These are phyloP conservation scores for Aspergillus baeticus DNA, from an alignment of 495 filamentous ascomycete genomes.

Conservation along the genomic window DNA sequence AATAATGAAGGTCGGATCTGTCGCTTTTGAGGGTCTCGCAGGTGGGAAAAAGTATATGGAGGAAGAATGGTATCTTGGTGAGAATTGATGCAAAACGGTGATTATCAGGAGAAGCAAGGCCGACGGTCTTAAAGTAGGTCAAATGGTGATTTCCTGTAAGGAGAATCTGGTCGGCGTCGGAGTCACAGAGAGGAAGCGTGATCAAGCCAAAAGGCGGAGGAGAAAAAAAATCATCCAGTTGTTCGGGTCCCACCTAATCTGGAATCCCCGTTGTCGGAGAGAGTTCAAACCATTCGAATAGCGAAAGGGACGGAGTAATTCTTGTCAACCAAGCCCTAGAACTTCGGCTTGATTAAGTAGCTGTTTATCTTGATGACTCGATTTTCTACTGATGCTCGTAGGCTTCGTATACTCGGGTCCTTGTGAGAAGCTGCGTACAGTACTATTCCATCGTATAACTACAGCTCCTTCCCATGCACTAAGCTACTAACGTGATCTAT, in stretches of 20 bases:
- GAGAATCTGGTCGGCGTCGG: not conserved
- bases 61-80: not conserved
- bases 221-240: not conserved
- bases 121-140: too few relatives aligned
- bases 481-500: too few relatives aligned
- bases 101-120: too few relatives aligned
- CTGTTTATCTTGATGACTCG: not conserved
- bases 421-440: not conserved
- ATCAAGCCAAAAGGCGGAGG: constrained; percentile 1
- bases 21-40: not conserved
- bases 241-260: constrained; percentile 2
- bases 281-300: too few relatives aligned
- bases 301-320: not conserved
- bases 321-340: not conserved
- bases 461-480: not conserved
- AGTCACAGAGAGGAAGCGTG: constrained; percentile 9
- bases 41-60: not conserved
- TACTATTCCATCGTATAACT: not conserved
- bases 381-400: not conserved
- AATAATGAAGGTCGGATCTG: not conserved
- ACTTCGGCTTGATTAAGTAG: not conserved
- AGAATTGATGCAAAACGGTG: too few relatives aligned
- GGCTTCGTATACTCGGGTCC: constrained; percentile 6
- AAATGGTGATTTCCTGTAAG: not conserved
- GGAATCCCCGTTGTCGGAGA: constrained; percentile 5